Conservation (phyloP, 495 filamentous ascomycete species). For the Articulospora tetracladia region DNA sequence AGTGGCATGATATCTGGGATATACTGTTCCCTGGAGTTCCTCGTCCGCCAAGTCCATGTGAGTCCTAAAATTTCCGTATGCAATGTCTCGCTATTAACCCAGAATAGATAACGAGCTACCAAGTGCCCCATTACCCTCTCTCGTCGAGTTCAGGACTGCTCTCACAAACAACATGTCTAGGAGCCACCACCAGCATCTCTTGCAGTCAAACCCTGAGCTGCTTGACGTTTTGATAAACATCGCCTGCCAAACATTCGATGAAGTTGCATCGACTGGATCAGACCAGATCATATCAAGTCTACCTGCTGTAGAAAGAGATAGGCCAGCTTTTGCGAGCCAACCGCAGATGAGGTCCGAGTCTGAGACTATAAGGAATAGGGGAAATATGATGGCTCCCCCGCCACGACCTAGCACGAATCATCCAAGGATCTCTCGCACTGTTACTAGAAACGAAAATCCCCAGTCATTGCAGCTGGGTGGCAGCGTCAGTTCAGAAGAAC, state of each 20-base stretch:
- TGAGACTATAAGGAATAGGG: background rate
- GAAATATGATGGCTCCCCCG: background rate
- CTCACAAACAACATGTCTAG: background rate
- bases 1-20: conserved; percentile 10
- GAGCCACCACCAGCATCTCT: background rate
- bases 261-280: background rate
- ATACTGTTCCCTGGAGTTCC: conserved; percentile 1
- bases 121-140: background rate
- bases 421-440: too few relatives aligned
- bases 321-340: background rate
- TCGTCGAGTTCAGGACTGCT: background rate
- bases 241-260: background rate
- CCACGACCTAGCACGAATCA: too few relatives aligned
- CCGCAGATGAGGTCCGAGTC: background rate
- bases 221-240: background rate
- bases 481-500: too few relatives aligned
- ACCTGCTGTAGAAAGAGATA: background rate
- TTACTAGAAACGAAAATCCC: too few relatives aligned
- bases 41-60: conserved; percentile 2
- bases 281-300: background rate
- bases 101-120: background rate
- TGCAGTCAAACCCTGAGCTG: background rate
- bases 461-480: too few relatives aligned
- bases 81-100: background rate
- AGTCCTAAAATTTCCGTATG: background rate